A percentile compares a stretch with the other conserved stretches of the same genome.
phyloP scores from a whole-genome alignment of 2,329 filamentous ascomycete species.

The Penicillium sp. region DNA sequence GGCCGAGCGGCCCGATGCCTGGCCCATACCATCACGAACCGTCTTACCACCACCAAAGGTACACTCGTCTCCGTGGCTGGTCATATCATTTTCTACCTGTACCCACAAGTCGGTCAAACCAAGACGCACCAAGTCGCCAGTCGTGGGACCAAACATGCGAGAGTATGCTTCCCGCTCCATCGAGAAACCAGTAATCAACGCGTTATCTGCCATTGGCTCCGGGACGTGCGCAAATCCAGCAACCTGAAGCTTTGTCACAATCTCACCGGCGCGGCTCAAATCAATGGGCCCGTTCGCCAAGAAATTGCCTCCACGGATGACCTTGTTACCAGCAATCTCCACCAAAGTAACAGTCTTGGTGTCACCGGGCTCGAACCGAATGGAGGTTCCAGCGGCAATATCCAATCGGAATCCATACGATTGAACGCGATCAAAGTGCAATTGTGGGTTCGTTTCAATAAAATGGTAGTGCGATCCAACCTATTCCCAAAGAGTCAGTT shows the following conservation, averaged over 20 bases:
- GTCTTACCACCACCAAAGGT: conserved; percentile 95
- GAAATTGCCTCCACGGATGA: conserved; percentile 82
- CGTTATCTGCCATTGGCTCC: conserved; percentile 61
- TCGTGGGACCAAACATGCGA: conserved; percentile 90
- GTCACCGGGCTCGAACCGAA: conserved; percentile 92
- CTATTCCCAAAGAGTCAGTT: conserved; percentile 34
- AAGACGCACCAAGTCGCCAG: conserved; percentile 78
- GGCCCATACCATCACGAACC: conserved; percentile 91
- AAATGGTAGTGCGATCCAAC: conserved; percentile 95
- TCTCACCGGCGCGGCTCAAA: conserved; percentile 60
- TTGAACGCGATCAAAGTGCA: conserved; percentile 81
- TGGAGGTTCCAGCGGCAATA: conserved; percentile 85
- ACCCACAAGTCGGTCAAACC: conserved; percentile 88
- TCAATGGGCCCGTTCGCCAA: conserved; percentile 75
- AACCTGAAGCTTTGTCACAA: conserved; percentile 66
- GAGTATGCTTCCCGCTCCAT: conserved; percentile 80
- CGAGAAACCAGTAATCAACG: conserved; percentile 61
- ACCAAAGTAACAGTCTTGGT: conserved; percentile 87
- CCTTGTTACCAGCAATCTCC: conserved; percentile 76
- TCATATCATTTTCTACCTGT: conserved; percentile 82
- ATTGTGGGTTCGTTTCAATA: conserved; percentile 86
- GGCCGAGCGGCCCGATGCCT: conserved; percentile 75
- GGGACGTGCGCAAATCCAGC: conserved; percentile 78
- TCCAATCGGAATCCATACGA: conserved; percentile 86
- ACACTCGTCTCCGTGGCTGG: conserved; percentile 87